phyloP scores from a whole-genome alignment of 768 basidiomycete genomes.

The Phanerochaete carnosa region DNA sequence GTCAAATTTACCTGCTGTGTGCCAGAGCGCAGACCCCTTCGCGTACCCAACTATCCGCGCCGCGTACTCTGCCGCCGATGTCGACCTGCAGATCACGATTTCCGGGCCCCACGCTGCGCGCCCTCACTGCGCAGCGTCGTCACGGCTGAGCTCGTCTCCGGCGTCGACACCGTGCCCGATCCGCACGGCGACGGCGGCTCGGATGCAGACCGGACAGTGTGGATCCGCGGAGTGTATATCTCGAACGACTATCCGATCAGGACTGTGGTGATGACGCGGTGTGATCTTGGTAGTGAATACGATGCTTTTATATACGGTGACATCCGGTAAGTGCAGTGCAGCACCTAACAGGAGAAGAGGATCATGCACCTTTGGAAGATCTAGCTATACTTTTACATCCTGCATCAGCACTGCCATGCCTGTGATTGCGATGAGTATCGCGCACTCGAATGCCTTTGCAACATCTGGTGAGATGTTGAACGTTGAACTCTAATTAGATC shows the following conservation, averaged over 20 bases:
- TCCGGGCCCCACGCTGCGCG: conserved; percentile 44
- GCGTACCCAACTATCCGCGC: conserved; percentile 42
- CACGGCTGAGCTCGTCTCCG: conserved; percentile 43
- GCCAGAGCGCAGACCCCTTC: conserved; percentile 48
- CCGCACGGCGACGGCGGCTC: conserved; percentile 34
- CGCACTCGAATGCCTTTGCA: too few relatives aligned
- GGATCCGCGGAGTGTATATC: conserved; percentile 28
- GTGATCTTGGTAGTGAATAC: conserved; percentile 29
- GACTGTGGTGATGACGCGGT: conserved; percentile 34
- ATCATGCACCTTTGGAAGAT: too few relatives aligned
- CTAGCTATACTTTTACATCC: too few relatives aligned
- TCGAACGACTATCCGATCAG: conserved; percentile 49
- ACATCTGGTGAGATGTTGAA: too few relatives aligned
- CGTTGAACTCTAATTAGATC: too few relatives aligned
- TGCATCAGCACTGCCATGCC: too few relatives aligned
- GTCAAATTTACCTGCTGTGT: too few relatives aligned
- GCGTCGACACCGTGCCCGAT: conserved; percentile 39
- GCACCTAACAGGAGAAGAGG: too few relatives aligned
- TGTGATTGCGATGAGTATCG: too few relatives aligned
- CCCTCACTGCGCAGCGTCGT: conserved; percentile 37
- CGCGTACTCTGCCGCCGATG: conserved; percentile 48
- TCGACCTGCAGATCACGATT: conserved; percentile 49
- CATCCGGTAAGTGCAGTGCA: too few relatives aligned
- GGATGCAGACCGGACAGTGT: conserved; percentile 27
- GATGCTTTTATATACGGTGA: too few relatives aligned